Percentiles rank a stretch among this genome's conserved stretches.
Conservation (phyloP, 2,329 filamentous ascomycete genomes). For the Didymosphaeria variabile region DNA sequence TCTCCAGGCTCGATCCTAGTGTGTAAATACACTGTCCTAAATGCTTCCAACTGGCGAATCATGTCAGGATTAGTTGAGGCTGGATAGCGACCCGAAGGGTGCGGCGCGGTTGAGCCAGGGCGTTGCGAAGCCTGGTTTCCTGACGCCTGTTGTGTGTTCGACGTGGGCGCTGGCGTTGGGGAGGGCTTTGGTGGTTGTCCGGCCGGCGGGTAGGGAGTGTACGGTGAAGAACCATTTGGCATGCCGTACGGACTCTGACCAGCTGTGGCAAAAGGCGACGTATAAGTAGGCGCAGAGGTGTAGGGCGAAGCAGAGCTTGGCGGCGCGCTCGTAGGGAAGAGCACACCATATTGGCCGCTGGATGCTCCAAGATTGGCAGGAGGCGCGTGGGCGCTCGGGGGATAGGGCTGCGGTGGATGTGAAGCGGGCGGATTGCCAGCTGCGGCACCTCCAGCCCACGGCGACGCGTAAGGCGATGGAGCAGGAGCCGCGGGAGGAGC, state of each 20-base stretch:
- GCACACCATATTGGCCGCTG: constrained; percentile 46
- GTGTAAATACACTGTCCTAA: constrained; percentile 42
- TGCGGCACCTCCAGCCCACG: constrained; percentile 45
- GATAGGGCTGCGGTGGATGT: constrained; percentile 43
- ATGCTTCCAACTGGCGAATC: constrained; percentile 46
- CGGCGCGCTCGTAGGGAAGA: constrained; percentile 44
- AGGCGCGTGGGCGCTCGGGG: constrained; percentile 36
- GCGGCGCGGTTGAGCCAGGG: constrained; percentile 20
- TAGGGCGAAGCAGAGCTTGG: constrained; percentile 32
- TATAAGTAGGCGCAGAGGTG: constrained; percentile 36
- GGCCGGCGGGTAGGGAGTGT: constrained; percentile 37
- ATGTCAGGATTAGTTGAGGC: constrained; percentile 37
- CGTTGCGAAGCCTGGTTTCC: constrained; percentile 16
- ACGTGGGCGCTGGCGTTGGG: constrained; percentile 19
- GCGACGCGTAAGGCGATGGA: constrained; percentile 47
- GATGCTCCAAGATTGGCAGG: constrained; percentile 32
- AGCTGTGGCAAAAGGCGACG: constrained; percentile 40
- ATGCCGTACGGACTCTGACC: constrained; percentile 40
- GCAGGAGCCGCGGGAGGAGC: constrained; percentile 37
- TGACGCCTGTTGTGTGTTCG: constrained; percentile 22
- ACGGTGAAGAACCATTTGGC: constrained; percentile 32
- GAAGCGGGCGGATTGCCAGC: constrained; percentile 36
- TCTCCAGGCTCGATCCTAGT: constrained; percentile 34
- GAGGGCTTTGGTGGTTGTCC: constrained; percentile 30
- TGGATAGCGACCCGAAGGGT: constrained; percentile 43